Percentiles rank a stretch among this genome's conserved stretches.
Conservation (phyloP, 306 rosid genomes). For the Glycyrrhiza uralensis region DNA sequence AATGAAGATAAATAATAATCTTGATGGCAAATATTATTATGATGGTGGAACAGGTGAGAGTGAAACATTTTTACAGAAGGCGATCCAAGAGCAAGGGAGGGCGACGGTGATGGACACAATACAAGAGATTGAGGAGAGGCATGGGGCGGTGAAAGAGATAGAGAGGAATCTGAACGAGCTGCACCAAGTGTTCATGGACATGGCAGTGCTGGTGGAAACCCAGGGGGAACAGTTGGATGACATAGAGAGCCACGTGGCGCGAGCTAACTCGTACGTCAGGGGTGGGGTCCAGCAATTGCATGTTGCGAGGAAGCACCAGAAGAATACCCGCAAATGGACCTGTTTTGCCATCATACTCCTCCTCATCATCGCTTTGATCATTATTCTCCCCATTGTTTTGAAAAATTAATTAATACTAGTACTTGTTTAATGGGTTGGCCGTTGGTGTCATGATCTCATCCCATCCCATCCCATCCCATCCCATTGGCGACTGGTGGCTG, state of each 20-base stretch:
- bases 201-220: constrained; percentile 76
- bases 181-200: constrained; percentile 91
- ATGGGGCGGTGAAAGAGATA: constrained; percentile 71
- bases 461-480: no score
- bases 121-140: constrained; percentile 84
- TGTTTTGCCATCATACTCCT: constrained; percentile 46
- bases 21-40: neutral
- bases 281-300: constrained; percentile 55
- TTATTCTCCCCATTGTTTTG: constrained; percentile 48
- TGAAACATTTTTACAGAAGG: constrained; percentile 79
- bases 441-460: neutral
- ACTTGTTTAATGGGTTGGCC: neutral
- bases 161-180: constrained; percentile 80
- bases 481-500: neutral
- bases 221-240: constrained; percentile 84
- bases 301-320: constrained; percentile 54
- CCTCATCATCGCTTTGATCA: constrained; percentile 43
- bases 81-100: constrained; percentile 79
- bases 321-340: constrained; percentile 59
- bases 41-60: constrained; percentile 66
- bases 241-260: constrained; percentile 68
- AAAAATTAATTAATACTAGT: neutral
- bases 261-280: constrained; percentile 67
- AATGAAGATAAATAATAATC: no score
- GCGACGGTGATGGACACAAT: constrained; percentile 72